Conservation (phyloP, 495 filamentous ascomycete genomes). For the Tetracladium marchalianum region DNA sequence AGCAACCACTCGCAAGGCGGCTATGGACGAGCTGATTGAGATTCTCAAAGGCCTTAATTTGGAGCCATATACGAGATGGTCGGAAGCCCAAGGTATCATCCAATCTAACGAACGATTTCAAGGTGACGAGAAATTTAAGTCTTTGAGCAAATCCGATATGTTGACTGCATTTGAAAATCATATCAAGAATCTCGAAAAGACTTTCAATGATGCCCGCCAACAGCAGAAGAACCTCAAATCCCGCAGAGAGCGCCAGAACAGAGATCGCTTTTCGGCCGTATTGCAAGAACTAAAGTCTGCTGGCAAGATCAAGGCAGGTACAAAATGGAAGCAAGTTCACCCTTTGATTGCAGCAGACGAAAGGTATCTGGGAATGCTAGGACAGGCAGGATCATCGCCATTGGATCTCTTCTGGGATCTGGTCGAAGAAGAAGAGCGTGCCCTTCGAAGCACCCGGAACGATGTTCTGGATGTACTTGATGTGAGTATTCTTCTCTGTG, state of each 20-base stretch:
- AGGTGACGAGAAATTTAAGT: constrained; percentile 78
- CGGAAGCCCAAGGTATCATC: constrained; percentile 76
- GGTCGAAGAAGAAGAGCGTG: constrained; percentile 85
- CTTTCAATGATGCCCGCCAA: constrained; percentile 81
- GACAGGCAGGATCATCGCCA: constrained; percentile 80
- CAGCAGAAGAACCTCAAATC: constrained; percentile 71
- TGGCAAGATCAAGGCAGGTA: constrained; percentile 81
- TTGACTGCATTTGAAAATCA: constrained; percentile 91
- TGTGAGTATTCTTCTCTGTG: constrained; percentile 39
- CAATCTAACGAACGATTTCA: constrained; percentile 70
- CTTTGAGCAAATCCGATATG: constrained; percentile 80
- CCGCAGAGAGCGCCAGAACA: constrained; percentile 72
- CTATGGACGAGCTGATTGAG: constrained; percentile 72
- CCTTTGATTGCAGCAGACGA: constrained; percentile 71
- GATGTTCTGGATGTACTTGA: constrained; percentile 85
- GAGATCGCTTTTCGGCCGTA: constrained; percentile 68
- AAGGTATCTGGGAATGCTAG: constrained; percentile 76
- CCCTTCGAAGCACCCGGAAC: constrained; percentile 70
- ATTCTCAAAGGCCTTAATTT: constrained; percentile 77
- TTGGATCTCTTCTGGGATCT: constrained; percentile 96
- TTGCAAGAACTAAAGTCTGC: constrained; percentile 62
- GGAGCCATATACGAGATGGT: constrained; percentile 93
- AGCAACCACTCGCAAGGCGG: constrained; percentile 59
- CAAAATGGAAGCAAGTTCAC: constrained; percentile 80
- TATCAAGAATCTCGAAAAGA: constrained; percentile 81